These are phyloP conservation scores for Starmerella stigmatis DNA, from an alignment of 805 yeast genomes.

Conservation along the genomic window DNA sequence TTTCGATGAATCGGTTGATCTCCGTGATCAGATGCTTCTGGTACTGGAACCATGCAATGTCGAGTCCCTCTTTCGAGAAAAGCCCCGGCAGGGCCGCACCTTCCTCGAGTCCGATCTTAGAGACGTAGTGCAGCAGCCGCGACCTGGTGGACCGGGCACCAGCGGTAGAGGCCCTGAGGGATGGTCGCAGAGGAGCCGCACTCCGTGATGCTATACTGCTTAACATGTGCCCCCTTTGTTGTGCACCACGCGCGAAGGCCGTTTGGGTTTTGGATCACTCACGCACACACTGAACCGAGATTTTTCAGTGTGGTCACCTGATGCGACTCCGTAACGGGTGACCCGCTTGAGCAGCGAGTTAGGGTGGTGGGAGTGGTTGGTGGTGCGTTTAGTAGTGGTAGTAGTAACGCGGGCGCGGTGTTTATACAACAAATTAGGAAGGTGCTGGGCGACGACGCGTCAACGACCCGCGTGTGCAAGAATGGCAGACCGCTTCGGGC, in stretches of 20 bases:
- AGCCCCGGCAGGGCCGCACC: constrained; percentile 52
- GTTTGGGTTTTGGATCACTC: too few species aligned
- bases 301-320: too few species aligned
- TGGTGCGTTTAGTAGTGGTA: too few species aligned
- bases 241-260: neutral
- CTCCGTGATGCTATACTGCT: neutral
- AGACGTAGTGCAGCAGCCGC: constrained; percentile 20
- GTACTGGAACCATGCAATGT: constrained; percentile 70
- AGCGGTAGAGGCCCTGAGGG: neutral
- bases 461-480: neutral
- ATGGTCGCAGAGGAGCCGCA: neutral
- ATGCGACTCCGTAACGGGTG: too few species aligned
- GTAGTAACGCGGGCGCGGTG: neutral
- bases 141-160: neutral
- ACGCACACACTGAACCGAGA: too few species aligned
- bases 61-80: constrained; percentile 53
- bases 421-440: neutral
- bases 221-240: neutral
- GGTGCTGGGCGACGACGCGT: neutral
- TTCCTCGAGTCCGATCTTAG: constrained; percentile 32
- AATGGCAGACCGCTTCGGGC: neutral
- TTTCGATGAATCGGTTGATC: constrained; percentile 24
- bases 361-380: too few species aligned
- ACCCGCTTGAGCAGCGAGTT: too few species aligned
- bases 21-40: constrained; percentile 42